These are phyloP conservation scores for Berkeleyomyces basicola DNA, from an alignment of 2,329 filamentous ascomycete species.

Conservation along the genomic window DNA sequence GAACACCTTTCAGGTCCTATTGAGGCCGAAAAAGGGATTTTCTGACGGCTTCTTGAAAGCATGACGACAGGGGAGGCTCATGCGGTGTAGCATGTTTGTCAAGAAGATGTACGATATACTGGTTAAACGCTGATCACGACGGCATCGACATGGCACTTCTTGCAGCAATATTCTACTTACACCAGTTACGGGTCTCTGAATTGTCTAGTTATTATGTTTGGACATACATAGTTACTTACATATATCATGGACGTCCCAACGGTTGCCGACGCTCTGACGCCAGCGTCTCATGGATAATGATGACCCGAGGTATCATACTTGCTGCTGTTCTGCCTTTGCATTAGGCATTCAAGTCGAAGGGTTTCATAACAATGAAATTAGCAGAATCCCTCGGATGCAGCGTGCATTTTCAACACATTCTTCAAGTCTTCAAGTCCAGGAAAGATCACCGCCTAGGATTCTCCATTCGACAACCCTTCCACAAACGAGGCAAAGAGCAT, in stretches of 20 bases:
- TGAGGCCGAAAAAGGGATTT: background rate
- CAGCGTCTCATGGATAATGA: background rate
- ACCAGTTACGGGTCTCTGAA: too few species aligned
- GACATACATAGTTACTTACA: too few species aligned
- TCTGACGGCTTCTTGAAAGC: background rate
- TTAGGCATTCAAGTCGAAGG: background rate
- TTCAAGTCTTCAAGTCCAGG: background rate
- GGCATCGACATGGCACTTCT: background rate
- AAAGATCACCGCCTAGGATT: background rate
- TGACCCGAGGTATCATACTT: background rate
- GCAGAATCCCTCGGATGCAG: background rate
- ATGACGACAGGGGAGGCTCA: background rate
- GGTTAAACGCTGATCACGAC: background rate
- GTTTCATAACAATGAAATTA: background rate
- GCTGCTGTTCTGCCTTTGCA: too few species aligned
- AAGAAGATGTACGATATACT: background rate
- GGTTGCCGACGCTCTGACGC: background rate
- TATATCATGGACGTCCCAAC: too few species aligned
- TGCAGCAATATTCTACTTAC: too few species aligned
- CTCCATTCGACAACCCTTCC: background rate
- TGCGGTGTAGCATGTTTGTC: background rate
- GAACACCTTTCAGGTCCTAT: background rate
- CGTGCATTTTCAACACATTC: background rate
- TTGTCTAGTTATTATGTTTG: too few species aligned
- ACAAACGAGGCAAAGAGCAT: background rate